Evolutionary conservation across 2,329 filamentous ascomycete species (phyloP), one percentile per base, ranked within the genome.

Genomic region (Lecanicillium sp.): DNA sequence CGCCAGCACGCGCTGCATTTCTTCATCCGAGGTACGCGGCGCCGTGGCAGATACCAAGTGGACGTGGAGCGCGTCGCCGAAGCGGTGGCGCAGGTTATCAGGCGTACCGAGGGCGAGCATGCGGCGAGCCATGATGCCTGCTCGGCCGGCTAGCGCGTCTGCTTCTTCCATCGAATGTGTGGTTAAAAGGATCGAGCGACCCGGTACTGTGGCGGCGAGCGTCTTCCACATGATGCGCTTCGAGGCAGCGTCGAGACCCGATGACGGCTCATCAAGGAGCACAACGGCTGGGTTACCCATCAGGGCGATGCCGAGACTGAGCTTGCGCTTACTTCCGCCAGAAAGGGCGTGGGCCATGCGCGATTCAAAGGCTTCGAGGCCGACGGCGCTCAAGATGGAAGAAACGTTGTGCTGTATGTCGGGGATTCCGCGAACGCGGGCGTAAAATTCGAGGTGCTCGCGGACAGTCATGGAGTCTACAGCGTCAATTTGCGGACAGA

Each of bases 111-210:
- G 69, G 1, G 88, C 89, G 16, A 95, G 70, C 87, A 95, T 94
- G 22, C 80, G 73, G 49, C 77, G 75, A 8, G 88, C 85, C 62
- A 96, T 78, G 48, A 96, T 95, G 11, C 87, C 90, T 0, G 84
- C 87, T 2, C 87, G 74, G 20, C 78, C 79, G 0, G 89, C 89
- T 3, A 96, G 70, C 1, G 88, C 88, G 52, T 94, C 87, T 1
- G 89, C 90, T 62, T 95, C 90, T 57, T 95, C 89, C 88, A 95
- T 95, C 35, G 78, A 85, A 58, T 96, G 90, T 0, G 90, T 95
- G 0, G 90, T 95, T 14, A 96, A 72, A 2, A 96, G 69, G 13
- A 95, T 76, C 0, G 82, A 85, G n/a, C 89, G 75, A 0, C 87
- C 87, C 0, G 78, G 74, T 0, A 83, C 80, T 4, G 89, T 80